Base-by-base conservation (phyloP, 345 rosid genomes). In the Salix arbutifolia region DNA sequence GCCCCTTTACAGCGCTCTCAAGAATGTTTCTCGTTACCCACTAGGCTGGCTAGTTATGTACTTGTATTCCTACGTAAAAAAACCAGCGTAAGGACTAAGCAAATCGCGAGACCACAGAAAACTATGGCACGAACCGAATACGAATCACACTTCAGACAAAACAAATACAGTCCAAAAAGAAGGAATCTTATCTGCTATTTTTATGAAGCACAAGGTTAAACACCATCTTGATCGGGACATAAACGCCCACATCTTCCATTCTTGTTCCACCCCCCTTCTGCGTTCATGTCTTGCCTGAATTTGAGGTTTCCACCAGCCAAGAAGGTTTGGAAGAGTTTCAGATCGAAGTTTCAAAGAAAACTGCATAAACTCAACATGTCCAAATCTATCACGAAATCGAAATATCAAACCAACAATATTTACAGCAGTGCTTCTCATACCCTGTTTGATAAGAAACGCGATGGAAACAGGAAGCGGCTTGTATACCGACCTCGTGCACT, bases 281-380 rank as follows among this genome's bases (percentile, higher is more conserved):
- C 46, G 9, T 62, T 62, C 72, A 90, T 91, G 94, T 83, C 93
- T 79, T 90, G 87, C 81, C 74, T 90, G 61, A 88, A 79, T 28
- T 72, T 87, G 52, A 73, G 84, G 84, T 77, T 91, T 69, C 85
- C 86, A 8, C 90, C 89, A 0, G 86, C 93, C 85, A 89, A 85
- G 82, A 89, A 87, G 78, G 91, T 89, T 73, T 94, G 96, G 97
- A 89, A 88, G 83, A 80, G 85, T 74, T 82, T 94, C 84, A 81
- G 94, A 53, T 77, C 85, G 78, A 91, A 90, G 42, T 71, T 91
- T 11, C 85, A 85, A 65, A 78, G 37, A 72, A 87, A 81, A 53
- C 88, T 90, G 18, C 87, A 37, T 42, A 90, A 84, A 69, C 84
- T 87, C 62, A 82, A 71, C 31, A 76, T 77, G 18, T 77, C 88